A percentile compares a stretch with the other conserved stretches of the same genome.
Evolutionary conservation across 495 filamentous ascomycete species (phyloP).

Genomic region (Penicillium simplicissimum): DNA sequence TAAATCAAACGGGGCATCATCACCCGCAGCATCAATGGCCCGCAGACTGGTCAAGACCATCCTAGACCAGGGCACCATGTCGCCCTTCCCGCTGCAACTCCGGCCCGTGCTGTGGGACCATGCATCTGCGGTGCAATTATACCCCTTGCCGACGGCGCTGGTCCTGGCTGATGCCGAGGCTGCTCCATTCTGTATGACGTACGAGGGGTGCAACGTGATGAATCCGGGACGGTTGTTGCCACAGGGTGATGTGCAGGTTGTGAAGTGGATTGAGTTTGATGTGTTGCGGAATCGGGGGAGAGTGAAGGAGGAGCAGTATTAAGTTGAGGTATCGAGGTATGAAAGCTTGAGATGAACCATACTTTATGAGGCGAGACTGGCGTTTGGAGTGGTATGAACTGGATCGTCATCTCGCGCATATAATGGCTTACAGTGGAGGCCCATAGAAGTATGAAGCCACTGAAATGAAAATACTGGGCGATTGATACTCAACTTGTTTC

Average conservation of each 20-base stretch:
- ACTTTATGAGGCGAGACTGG: background rate
- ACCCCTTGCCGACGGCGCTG: constrained; percentile 82
- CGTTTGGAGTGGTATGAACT: background rate
- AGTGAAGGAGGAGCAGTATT: constrained; percentile 50
- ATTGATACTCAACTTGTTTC: background rate
- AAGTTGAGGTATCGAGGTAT: background rate
- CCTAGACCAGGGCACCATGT: constrained; percentile 86
- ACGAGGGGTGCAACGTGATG: constrained; percentile 94
- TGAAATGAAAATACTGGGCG: background rate
- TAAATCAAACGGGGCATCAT: constrained; percentile 35
- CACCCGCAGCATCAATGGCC: constrained; percentile 59
- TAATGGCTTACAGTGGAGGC: background rate
- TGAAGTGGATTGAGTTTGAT: constrained; percentile 86
- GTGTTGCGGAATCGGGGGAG: constrained; percentile 56
- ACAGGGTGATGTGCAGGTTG: constrained; percentile 58
- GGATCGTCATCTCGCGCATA: background rate
- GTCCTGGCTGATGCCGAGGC: constrained; percentile 80
- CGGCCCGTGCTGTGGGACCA: constrained; percentile 91
- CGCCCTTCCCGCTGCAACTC: constrained; percentile 74
- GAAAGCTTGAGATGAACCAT: background rate
- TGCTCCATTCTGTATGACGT: constrained; percentile 79
- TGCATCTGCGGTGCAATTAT: constrained; percentile 69
- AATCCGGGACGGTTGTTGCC: constrained; percentile 82
- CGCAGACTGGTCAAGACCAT: constrained; percentile 87
- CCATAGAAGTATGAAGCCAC: background rate